These are phyloP conservation scores for Quercus cerris DNA, from an alignment of 306 rosid genomes.

Conservation along the genomic window DNA sequence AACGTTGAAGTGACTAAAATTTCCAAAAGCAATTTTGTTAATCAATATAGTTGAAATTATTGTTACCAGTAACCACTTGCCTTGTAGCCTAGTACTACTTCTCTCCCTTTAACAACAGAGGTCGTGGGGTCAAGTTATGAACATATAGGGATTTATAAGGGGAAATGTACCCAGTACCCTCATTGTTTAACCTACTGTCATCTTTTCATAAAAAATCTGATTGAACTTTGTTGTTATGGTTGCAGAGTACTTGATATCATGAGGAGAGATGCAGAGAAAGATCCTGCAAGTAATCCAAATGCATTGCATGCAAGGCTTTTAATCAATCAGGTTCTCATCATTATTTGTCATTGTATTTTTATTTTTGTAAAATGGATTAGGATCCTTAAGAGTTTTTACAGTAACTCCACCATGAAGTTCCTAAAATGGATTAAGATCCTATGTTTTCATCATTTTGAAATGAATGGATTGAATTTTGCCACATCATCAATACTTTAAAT, in stretches of 20 bases:
- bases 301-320: slow-evolving; percentile 68
- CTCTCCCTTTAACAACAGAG: not conserved
- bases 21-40: not conserved
- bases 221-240: slow-evolving; percentile 15
- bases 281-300: slow-evolving; percentile 64
- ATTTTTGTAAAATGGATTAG: not conserved
- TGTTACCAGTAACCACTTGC: not conserved
- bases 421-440: too few species aligned
- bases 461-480: too few species aligned
- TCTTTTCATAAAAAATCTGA: slow-evolving; percentile 7
- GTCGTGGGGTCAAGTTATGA: not conserved
- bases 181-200: not conserved
- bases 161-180: not conserved
- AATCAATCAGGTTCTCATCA: slow-evolving; percentile 64
- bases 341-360: slow-evolving; percentile 7
- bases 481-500: too few species aligned
- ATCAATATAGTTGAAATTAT: not conserved
- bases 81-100: not conserved
- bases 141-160: not conserved
- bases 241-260: slow-evolving; percentile 91
- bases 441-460: too few species aligned
- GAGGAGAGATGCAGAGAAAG: slow-evolving; percentile 67
- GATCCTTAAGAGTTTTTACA: too few species aligned
- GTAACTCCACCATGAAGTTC: too few species aligned
- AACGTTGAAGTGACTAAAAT: not conserved